Base-by-base conservation (phyloP, 208 protist species). In the Endotrypanum monterogeii region DNA sequence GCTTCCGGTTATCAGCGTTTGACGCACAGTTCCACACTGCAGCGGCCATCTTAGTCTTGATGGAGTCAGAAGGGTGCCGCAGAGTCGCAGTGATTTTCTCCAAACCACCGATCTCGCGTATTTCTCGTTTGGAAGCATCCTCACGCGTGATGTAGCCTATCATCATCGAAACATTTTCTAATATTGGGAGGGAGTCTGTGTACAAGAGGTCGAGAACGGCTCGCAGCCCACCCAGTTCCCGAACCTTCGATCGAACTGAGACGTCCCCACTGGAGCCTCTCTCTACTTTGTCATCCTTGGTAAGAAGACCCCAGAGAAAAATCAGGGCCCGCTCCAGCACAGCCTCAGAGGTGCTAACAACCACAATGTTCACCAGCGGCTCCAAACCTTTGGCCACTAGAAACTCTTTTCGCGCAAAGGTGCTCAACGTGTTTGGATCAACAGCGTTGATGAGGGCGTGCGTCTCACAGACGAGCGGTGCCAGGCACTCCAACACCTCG, bases 111-210 rank as follows among this genome's bases (percentile, higher is more conserved):
- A 87, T 83, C 56, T 97, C 89, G 35, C 96, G 89, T 12, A 98
- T 93, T 65, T 88, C 86, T 63, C 87, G 82, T 76, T 98, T 98
- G 39, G 90, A 94, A 16, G 83, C 79, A 32, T 98, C 92, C 62
- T 98, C 93, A 58, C 96, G 89, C 16, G 96, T 98, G 70, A 98
- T 90, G 87, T 98, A 98, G 25, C 93, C 96, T 62, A 98, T 94
- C 8, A 96, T 88, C 87, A 98, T 98, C 35, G 90, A 91, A 25
- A 95, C 92, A 74, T 98, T 97, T 68, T 98, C 96, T 37, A 98
- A 80, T 74, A 98, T 96, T 4, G 86, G 80, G 52, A 95, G 81
- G 32, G 93, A 97, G 77, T 97, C 90, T 14, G 91, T 98, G 78
- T 96, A 96, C 7, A 98, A 79, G 18, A 98, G 83, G 69, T 96